phyloP scores from a whole-genome alignment of 768 basidiomycete species.

The Mycena haematopus region DNA sequence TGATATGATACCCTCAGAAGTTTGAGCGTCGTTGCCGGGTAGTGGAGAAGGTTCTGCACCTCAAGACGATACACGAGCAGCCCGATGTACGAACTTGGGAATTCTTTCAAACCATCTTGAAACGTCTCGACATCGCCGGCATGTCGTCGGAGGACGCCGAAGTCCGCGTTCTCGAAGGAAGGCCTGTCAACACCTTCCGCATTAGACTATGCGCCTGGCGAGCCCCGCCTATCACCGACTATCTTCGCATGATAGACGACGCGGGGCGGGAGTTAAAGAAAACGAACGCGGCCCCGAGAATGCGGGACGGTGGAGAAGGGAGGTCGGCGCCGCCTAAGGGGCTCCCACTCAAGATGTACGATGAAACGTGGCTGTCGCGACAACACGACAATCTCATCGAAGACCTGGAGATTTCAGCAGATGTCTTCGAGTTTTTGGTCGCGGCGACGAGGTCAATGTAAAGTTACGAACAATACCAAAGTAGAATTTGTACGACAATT shows the following conservation, averaged over 20 bases:
- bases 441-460: too few species aligned
- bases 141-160: slow-evolving; percentile 28
- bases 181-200: not conserved
- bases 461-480: too few species aligned
- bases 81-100: slow-evolving; percentile 18
- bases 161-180: not conserved
- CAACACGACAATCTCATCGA: not conserved
- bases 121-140: slow-evolving; percentile 9
- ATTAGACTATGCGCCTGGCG: slow-evolving; percentile 20
- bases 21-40: not conserved
- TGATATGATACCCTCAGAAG: not conserved
- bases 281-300: not conserved
- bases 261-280: not conserved
- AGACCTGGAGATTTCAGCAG: not conserved
- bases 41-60: not conserved
- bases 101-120: slow-evolving; percentile 7
- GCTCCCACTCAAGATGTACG: not conserved
- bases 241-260: slow-evolving; percentile 16
- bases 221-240: not conserved
- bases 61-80: not conserved
- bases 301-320: not conserved
- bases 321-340: not conserved
- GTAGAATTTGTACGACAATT: too few species aligned
- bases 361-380: not conserved
- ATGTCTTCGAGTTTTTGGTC: not conserved